phyloP scores from a whole-genome alignment of 73 alveolate species.

The Blepharisma japonicum region DNA sequence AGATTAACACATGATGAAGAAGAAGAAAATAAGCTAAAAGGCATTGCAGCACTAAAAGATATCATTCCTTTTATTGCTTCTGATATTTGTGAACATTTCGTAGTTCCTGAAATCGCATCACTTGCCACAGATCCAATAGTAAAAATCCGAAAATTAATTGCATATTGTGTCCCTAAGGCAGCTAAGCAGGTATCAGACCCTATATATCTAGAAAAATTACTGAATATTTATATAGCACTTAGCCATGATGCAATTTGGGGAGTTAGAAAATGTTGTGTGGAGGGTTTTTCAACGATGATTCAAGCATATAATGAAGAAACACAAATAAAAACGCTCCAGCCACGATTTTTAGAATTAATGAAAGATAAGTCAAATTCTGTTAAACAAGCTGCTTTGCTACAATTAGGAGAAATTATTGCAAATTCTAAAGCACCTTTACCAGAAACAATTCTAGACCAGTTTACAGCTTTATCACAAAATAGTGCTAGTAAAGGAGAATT shows the following conservation, averaged over 20 bases:
- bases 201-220: slow-evolving; percentile 40
- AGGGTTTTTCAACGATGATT: slow-evolving; percentile 61
- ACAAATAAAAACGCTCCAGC: slow-evolving; percentile 45
- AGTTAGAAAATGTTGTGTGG: slow-evolving; percentile 82
- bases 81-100: slow-evolving; percentile 39
- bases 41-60: slow-evolving; percentile 1
- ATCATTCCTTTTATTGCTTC: background rate
- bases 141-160: slow-evolving; percentile 57
- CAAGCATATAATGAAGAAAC: slow-evolving; percentile 50
- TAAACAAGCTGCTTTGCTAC: slow-evolving; percentile 60
- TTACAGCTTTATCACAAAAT: slow-evolving; percentile 31
- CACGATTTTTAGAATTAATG: slow-evolving; percentile 59
- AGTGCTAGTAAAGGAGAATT: slow-evolving; percentile 50
- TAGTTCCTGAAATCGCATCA: slow-evolving; percentile 51
- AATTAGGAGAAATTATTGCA: slow-evolving; percentile 68
- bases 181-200: slow-evolving; percentile 44
- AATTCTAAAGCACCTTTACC: slow-evolving; percentile 49
- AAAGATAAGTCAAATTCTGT: slow-evolving; percentile 79
- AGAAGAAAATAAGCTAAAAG: background rate
- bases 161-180: slow-evolving; percentile 38
- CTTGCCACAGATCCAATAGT: slow-evolving; percentile 57
- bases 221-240: slow-evolving; percentile 47
- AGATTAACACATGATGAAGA: slow-evolving; percentile 15
- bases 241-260: slow-evolving; percentile 78
- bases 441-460: slow-evolving; percentile 47